These are phyloP conservation scores for Cinnamomum micranthum DNA, from an alignment of 164 flowering plant genomes.

Conservation along the genomic window DNA sequence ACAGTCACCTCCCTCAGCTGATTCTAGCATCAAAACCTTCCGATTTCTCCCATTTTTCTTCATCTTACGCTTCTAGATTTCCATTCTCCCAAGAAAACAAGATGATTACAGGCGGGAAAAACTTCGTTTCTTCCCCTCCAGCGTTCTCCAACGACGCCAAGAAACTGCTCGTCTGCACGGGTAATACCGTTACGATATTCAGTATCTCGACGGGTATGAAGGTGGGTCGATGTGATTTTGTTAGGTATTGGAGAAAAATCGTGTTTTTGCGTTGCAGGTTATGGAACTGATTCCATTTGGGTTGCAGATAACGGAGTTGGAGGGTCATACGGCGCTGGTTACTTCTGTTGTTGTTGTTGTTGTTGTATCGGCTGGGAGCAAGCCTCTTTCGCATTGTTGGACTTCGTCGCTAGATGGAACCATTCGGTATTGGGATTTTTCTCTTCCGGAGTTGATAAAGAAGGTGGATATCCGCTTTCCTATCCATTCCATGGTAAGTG, in stretches of 20 bases:
- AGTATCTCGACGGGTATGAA: conserved; percentile 76
- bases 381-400: conserved; percentile 71
- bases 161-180: conserved; percentile 73
- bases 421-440: conserved; percentile 86
- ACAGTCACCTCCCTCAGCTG: too few species aligned
- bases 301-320: conserved; percentile 57
- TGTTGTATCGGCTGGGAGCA: conserved; percentile 64
- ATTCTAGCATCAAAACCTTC: too few species aligned
- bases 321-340: conserved; percentile 72
- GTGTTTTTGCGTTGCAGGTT: background rate
- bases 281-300: background rate
- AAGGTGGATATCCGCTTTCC: conserved; percentile 56
- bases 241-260: background rate
- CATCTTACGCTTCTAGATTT: background rate
- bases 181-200: conserved; percentile 68
- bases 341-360: conserved; percentile 58
- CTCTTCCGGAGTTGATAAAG: conserved; percentile 65
- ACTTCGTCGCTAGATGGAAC: conserved; percentile 91
- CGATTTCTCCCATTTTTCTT: too few species aligned
- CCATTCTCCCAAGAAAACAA: background rate
- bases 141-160: conserved; percentile 84
- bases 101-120: conserved; percentile 78
- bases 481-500: conserved; percentile 72
- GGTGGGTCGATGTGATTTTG: conserved; percentile 42
- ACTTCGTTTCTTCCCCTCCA: conserved; percentile 65